phyloP scores from a whole-genome alignment of 1,284 basidiomycete species.

The Pseudozyma hubeiensis region DNA sequence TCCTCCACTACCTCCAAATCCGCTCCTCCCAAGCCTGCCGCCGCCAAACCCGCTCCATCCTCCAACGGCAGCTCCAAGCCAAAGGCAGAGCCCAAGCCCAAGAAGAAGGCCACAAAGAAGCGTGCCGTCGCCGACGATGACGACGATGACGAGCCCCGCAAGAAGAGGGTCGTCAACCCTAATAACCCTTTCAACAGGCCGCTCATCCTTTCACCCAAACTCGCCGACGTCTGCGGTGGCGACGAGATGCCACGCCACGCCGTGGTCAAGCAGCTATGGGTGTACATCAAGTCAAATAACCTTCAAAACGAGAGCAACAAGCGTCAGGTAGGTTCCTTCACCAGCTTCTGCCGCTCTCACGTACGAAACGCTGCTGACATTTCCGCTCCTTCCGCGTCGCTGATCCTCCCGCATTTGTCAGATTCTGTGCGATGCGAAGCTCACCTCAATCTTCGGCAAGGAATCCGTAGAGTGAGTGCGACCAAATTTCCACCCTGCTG shows the following conservation, averaged over 20 bases:
- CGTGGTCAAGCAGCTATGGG: slow-evolving; percentile 87
- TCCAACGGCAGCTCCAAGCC: slow-evolving; percentile 38
- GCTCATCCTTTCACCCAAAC: slow-evolving; percentile 55
- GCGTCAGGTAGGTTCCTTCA: slow-evolving; percentile 67
- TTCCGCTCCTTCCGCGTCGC: neutral
- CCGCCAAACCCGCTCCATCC: slow-evolving; percentile 22
- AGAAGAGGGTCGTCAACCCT: slow-evolving; percentile 61
- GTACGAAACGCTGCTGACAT: neutral
- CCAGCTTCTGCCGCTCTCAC: neutral
- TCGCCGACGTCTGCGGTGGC: slow-evolving; percentile 66
- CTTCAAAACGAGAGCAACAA: slow-evolving; percentile 84
- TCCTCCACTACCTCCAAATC: slow-evolving; percentile 36
- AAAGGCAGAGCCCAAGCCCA: slow-evolving; percentile 52
- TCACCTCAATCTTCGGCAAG: slow-evolving; percentile 79
- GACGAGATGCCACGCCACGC: slow-evolving; percentile 80
- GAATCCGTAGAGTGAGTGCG: slow-evolving; percentile 76
- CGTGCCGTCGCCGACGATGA: slow-evolving; percentile 31
- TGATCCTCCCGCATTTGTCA: slow-evolving; percentile 68
- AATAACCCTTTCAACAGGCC: slow-evolving; percentile 68
- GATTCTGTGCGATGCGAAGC: slow-evolving; percentile 80
- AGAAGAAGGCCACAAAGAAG: slow-evolving; percentile 60
- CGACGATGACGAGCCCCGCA: slow-evolving; percentile 46
- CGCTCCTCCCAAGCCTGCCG: slow-evolving; percentile 23
- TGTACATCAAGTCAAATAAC: slow-evolving; percentile 80
- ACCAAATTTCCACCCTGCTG: neutral